Evolutionary conservation across 495 filamentous ascomycete genomes (phyloP), one percentile per base, ranked within the genome.

Genomic region (Terfezia claveryi): DNA sequence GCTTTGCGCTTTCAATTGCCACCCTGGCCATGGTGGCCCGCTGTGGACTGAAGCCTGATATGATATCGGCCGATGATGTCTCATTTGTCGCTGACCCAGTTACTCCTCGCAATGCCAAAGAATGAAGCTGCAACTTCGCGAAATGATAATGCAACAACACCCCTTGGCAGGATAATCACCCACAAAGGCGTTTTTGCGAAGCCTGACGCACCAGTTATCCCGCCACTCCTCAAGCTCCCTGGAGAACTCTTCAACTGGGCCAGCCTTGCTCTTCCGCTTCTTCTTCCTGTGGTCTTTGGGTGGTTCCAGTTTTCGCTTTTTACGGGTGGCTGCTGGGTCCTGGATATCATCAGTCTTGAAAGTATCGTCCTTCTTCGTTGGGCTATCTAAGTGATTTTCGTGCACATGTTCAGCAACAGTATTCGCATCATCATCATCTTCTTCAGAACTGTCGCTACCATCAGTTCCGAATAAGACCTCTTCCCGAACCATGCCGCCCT

Each of bases 81-180:
- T 71, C 66, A 1, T 72, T 71, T 0, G 72, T 72, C 41, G 75
- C 71, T 7, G 69, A 65, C 12, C 70, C 71, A 23, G 72, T 69
- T 7, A 77, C 61, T 4, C 70, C 76, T 8, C 76, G 73, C 7
- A 80, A 70, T 7, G 75, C 72, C 10, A 78, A 68, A 8, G 76
- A 78, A 57, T 78, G 78, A 49, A 79, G 69, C 53, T 79, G 76
- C 51, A 80, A 73, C 61, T 74, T 77, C 12, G 73, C 76, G 59
- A 78, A 80, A 59, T 77, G 71, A 60, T 77, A 77, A 58, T 80
- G 75, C n/a, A 80, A 64, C 9, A 73, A 68, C 12, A 79, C 74
- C 6, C 76, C 61, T 79, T 78, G 4, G 71, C 73, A 14, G 76
- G 76, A 59, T 77, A 78, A 1, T 72, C 73, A 14, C 72, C 73